Conservation (phyloP, 1,284 basidiomycete genomes). For the Puccinia polysora region DNA sequence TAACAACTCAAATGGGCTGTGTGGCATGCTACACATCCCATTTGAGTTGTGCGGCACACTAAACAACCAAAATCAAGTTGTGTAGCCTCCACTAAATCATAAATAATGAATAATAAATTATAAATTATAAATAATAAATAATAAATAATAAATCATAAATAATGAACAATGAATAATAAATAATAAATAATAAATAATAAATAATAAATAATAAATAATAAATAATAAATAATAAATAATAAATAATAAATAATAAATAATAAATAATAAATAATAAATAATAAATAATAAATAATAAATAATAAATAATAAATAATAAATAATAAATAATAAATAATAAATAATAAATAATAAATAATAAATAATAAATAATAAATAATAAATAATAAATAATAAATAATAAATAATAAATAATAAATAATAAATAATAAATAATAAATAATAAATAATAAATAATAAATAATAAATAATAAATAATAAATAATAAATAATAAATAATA, state of each 20-base stretch:
- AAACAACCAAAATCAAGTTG: too few species aligned
- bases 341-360: conserved; percentile 4
- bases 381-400: conserved; percentile 4
- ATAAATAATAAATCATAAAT: too few species aligned
- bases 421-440: conserved; percentile 4
- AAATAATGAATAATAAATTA: too few species aligned
- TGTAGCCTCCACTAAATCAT: too few species aligned
- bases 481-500: conserved; percentile 4
- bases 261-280: conserved; percentile 4
- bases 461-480: conserved; percentile 4
- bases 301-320: conserved; percentile 4
- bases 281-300: conserved; percentile 1
- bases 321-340: conserved; percentile 4
- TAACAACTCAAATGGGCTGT: too few species aligned
- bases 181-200: neutral
- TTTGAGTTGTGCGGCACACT: too few species aligned
- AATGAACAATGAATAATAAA: too few species aligned
- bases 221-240: conserved; percentile 4
- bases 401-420: conserved; percentile 4
- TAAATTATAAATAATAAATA: too few species aligned
- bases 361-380: conserved; percentile 4
- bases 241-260: conserved; percentile 4
- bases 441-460: conserved; percentile 4
- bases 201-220: conserved; percentile 4
- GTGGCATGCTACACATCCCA: too few species aligned